Base-by-base conservation (phyloP, 1,284 basidiomycete genomes). In the Ustilago loliicola region DNA sequence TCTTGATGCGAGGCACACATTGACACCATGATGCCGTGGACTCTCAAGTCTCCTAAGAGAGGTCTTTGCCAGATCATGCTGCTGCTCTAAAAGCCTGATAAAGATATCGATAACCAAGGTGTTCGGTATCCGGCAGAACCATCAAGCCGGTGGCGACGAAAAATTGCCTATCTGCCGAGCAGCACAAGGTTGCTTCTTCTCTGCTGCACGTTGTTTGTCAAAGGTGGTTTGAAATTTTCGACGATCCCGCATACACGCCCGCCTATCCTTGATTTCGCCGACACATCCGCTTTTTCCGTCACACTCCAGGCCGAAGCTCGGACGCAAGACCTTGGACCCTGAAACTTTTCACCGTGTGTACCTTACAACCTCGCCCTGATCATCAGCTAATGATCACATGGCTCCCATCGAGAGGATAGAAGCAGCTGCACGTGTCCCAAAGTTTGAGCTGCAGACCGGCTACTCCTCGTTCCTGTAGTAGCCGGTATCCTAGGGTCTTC, bases 281-380 rank as follows among this genome's bases (percentile, higher is more conserved):
- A 34, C 25, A 48, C 25, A 10, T 40, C 59, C 59, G 59, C 51
- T 45, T 53, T 15, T 61, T 61, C 59, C 59, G 50, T 53, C 25
- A 32, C 34, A 23, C 7, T n/a, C 30, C 7, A 23, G 8, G 17
- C 25, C 38, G 23, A 60, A 21, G 47, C 23, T 42, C 59, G 59
- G 50, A 32, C 59, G 59, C 30, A 38, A 53, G 30, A 15, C n/a
- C 9, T 45, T 45, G 42, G 27, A 57, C 55, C 42, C 42, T 57
- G 25, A 27, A 21, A 13, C 40, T 57, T 25, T 45, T 45, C 8
- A 55, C 34, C 36, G 51, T 7, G n/a, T 21, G 34, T 56, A 29
- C 38, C 54, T 56, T 25, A 34, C 54, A 56, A 29, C 21, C 19
- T 21, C 10, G n/a, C 30, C 19, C 19, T 23, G 21, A 7, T 38